phyloP scores from a whole-genome alignment of 495 filamentous ascomycete species.

The Xylaria venustula region DNA sequence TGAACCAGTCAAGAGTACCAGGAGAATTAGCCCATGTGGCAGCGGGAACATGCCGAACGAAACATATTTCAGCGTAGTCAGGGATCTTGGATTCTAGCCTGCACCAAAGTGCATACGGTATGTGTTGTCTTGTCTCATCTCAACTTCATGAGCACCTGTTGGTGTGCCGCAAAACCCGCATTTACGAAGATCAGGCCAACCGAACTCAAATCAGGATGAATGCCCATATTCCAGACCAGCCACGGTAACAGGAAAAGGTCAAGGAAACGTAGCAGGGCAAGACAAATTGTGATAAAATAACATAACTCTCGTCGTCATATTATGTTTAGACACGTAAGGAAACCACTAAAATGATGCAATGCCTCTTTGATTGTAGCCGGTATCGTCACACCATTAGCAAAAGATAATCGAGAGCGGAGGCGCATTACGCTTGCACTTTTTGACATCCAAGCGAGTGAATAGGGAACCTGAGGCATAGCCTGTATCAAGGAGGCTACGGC shows the following conservation, averaged over 20 bases:
- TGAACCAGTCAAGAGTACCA: too few species aligned
- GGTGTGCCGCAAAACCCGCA: neutral
- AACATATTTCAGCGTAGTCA: neutral
- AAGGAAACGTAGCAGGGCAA: neutral
- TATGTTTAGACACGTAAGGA: neutral
- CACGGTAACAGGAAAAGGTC: neutral
- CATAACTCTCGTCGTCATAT: neutral
- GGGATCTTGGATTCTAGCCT: neutral
- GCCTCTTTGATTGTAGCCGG: neutral
- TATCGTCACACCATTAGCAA: neutral
- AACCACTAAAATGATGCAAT: neutral
- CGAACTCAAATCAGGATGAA: neutral
- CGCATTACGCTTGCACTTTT: neutral
- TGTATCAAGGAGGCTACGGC: slow-evolving; percentile 3
- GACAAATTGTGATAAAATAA: neutral
- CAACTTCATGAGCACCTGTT: neutral
- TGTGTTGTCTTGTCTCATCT: neutral
- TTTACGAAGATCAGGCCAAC: neutral
- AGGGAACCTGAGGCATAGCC: neutral
- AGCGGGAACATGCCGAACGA: neutral
- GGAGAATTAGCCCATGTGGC: neutral
- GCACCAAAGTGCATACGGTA: neutral
- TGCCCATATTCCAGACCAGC: neutral
- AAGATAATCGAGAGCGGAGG: neutral
- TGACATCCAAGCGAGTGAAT: neutral